A percentile compares a stretch with the other conserved stretches of the same genome.
Evolutionary conservation across 805 yeast species (phyloP).

Genomic region (Starmerella cellae): DNA sequence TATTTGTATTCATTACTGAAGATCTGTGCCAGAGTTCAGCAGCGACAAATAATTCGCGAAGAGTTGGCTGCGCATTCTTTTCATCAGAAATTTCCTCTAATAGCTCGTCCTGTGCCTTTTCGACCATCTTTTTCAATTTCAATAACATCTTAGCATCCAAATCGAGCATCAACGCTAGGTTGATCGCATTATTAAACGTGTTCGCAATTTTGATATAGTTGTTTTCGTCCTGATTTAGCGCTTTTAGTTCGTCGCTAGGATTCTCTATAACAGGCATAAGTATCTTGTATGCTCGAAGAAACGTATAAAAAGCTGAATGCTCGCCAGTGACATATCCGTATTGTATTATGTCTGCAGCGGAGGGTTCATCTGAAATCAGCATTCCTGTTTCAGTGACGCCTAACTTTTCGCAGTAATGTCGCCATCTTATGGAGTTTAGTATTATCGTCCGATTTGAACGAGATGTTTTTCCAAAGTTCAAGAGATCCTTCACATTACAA

Average conservation of each 20-base stretch:
- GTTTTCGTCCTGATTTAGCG: neutral
- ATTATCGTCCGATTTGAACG: too few relatives aligned
- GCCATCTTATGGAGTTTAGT: too few relatives aligned
- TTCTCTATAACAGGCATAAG: conserved; percentile 2
- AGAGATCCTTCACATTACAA: too few relatives aligned
- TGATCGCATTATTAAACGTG: neutral
- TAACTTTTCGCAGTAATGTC: too few relatives aligned
- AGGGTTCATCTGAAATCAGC: too few relatives aligned
- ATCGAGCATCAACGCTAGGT: neutral
- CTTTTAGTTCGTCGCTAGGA: neutral
- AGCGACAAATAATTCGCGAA: neutral
- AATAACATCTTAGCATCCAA: neutral
- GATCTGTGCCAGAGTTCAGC: neutral
- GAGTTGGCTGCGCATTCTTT: neutral
- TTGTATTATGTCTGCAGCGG: too few relatives aligned
- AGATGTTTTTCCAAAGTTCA: too few relatives aligned
- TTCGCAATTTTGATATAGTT: neutral
- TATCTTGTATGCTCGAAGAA: neutral
- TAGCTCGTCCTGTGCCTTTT: neutral
- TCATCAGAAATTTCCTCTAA: neutral
- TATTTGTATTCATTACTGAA: neutral
- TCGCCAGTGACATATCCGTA: too few relatives aligned
- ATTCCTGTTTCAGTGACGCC: too few relatives aligned
- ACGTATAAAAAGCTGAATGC: conserved; percentile 9
- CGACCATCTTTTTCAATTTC: neutral